Base-by-base conservation (phyloP, 2,329 filamentous ascomycete genomes). In the Thelonectria olida region DNA sequence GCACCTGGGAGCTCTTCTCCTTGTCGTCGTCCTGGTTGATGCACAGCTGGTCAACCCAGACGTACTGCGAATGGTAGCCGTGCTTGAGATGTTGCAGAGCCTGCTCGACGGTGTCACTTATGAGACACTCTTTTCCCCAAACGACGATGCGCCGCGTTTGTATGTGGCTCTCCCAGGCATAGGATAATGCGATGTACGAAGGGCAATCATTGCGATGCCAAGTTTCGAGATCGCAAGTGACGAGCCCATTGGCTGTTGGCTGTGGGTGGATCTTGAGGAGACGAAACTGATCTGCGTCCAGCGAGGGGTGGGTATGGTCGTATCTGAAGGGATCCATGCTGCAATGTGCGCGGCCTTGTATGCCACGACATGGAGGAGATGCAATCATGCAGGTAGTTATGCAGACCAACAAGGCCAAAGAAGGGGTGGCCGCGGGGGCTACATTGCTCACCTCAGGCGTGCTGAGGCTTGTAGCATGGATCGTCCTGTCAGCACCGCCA, bases 31-130 rank as follows among this genome's bases (percentile, higher is more conserved):
- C 9, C 19, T 65, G 63, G 34, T 65, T 63, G 47, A 65, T 65
- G 28, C 63, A 65, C 1, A 65, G 36, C 13, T 65, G 63, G 17
- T 65, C 63, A 2, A 65, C 27, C 63, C 63, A 65, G 9, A 57
- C 10, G 23, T 55, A 48, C 42, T 13, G 31, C 31, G n/a, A n/a
- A 34, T 15, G 31, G 15, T 15, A 34, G 44, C 28, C 2, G 31
- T 44, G 12, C 17, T 15, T 22, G 20, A 57, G 22, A 19, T 57
- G 50, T 20, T 27, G 13, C 17, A 59, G 49, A 8, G 57, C 57
- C 6, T 54, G 23, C 7, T 47, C 57, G 3, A 50, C 44, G 1
- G 57, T 54, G 2, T 54, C 44, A 13, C 57, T 54, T 25, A 59
- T 22, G 7, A 31, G 7, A 20, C 27, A 44, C 6, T 22, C 10